Base-by-base conservation (phyloP, 2,329 filamentous ascomycete species). In the Phialophora tarda region DNA sequence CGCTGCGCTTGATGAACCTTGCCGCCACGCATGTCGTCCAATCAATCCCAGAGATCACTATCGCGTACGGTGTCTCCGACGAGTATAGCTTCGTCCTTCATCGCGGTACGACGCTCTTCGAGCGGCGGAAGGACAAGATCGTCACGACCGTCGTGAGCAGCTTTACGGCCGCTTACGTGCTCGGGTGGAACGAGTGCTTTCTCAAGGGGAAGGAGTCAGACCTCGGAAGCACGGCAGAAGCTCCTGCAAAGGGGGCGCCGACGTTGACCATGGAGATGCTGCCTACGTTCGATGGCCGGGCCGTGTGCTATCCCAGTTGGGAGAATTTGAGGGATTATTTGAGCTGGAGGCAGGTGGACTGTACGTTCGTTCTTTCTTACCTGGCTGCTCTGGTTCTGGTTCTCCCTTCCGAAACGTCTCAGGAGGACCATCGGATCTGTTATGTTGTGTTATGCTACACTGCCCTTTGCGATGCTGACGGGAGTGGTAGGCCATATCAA, bases 261-360 rank as follows among this genome's bases (percentile, higher is more conserved):
- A 38, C 88, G 4, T 82, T 98, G 34, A 86, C 89, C 12, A 81
- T 88, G 4, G 91, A 92, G 1, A 75, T 73, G 4, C 81, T 96
- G 12, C 95, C 95, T 0, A 94, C 90, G 5, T 99, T 99, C 75
- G 95, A 99, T 78, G 94, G 93, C 0, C 85, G 95, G 59, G 93
- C 93, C 17, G 93, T 99, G 3, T 88, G 90, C 76, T 99, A 98
- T 79, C 95, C 95, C 0, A 91, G 86, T 63, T 84, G 90, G 6
- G 84, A 86, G 73, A 96, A 97, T 77, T 79, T 99, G 71, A 85
- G 93, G 28, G 95, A 99, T 80, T 99, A 99, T 78, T 88, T 99
- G 84, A 93, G 91, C 76, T 99, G 95, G 95, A 86, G 95, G 73
- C 95, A 99, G 78, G 95, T 91, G 51, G 95, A 99, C 77, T 98